Evolutionary conservation across 495 filamentous ascomycete species (phyloP).

Genomic region (Trichoderma gamsii): DNA sequence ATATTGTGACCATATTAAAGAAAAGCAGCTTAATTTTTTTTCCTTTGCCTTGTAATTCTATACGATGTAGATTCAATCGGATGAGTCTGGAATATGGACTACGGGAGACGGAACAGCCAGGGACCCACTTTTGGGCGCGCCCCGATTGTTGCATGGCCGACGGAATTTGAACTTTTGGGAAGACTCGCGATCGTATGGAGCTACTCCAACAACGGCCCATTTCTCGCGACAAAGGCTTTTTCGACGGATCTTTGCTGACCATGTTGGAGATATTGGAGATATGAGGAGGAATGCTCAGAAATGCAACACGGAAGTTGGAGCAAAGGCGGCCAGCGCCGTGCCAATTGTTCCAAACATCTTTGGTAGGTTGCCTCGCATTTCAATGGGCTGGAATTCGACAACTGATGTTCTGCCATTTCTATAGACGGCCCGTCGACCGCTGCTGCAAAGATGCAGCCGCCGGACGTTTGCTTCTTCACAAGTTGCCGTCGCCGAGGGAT

Average conservation of each 20-base stretch:
- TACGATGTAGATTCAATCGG: too few species aligned
- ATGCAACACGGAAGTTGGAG: slow-evolving; percentile 13
- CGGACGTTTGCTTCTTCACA: neutral
- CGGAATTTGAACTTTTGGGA: slow-evolving; percentile 8
- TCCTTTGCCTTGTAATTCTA: too few species aligned
- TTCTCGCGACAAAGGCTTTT: slow-evolving; percentile 1
- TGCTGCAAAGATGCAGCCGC: neutral
- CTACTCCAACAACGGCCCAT: neutral
- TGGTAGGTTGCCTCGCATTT: neutral
- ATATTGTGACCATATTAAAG: too few species aligned
- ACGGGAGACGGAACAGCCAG: neutral
- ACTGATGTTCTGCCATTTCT: neutral
- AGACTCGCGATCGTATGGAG: neutral
- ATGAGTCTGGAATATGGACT: neutral
- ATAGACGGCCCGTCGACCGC: neutral
- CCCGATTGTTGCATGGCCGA: slow-evolving; percentile 10
- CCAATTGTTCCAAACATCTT: slow-evolving; percentile 10
- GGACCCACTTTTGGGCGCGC: slow-evolving; percentile 1
- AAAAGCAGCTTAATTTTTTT: too few species aligned
- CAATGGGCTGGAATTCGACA: neutral
- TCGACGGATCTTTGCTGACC: neutral
- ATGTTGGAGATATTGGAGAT: slow-evolving; percentile 7
- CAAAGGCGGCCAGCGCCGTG: neutral
- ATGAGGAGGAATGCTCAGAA: slow-evolving; percentile 13
- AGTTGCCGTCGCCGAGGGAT: neutral